phyloP scores from a whole-genome alignment of 805 yeast genomes.

The Suhomyces sp. region DNA sequence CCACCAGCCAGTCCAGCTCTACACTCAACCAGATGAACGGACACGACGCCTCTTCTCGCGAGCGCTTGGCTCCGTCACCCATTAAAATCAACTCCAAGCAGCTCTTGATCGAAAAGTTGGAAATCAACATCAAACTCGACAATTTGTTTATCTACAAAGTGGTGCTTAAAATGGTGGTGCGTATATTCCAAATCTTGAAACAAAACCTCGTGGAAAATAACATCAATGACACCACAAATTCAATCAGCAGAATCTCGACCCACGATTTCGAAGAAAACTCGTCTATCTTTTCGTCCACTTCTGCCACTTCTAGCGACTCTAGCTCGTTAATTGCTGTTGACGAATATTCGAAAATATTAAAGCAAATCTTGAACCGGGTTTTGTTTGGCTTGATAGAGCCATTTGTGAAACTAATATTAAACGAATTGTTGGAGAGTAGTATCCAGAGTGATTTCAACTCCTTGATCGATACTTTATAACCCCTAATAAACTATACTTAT shows the following conservation, averaged over 20 bases:
- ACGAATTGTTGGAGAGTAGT: constrained; percentile 29
- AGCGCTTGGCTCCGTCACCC: constrained; percentile 28
- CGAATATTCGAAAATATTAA: constrained; percentile 29
- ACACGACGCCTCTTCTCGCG: background rate
- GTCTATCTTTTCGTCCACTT: constrained; percentile 35
- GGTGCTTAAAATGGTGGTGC: constrained; percentile 26
- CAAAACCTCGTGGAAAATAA: constrained; percentile 17
- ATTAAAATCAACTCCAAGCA: constrained; percentile 39
- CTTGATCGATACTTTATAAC: constrained; percentile 22
- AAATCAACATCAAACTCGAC: constrained; percentile 41
- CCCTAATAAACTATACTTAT: background rate
- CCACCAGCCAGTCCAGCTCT: constrained; percentile 10
- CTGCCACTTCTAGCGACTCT: constrained; percentile 21
- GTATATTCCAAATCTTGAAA: constrained; percentile 24
- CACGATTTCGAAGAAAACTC: constrained; percentile 23
- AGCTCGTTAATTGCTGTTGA: constrained; percentile 23
- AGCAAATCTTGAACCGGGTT: constrained; percentile 26
- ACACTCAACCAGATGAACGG: constrained; percentile 13
- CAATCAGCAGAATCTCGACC: constrained; percentile 1
- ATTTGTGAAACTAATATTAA: constrained; percentile 26
- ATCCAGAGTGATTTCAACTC: constrained; percentile 28
- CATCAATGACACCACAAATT: constrained; percentile 2
- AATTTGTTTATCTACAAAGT: constrained; percentile 37
- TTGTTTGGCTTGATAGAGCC: constrained; percentile 40
- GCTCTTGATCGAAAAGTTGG: constrained; percentile 41